phyloP scores from a whole-genome alignment of 2,329 filamentous ascomycete species.

The Sporothrix euskadiensis region DNA sequence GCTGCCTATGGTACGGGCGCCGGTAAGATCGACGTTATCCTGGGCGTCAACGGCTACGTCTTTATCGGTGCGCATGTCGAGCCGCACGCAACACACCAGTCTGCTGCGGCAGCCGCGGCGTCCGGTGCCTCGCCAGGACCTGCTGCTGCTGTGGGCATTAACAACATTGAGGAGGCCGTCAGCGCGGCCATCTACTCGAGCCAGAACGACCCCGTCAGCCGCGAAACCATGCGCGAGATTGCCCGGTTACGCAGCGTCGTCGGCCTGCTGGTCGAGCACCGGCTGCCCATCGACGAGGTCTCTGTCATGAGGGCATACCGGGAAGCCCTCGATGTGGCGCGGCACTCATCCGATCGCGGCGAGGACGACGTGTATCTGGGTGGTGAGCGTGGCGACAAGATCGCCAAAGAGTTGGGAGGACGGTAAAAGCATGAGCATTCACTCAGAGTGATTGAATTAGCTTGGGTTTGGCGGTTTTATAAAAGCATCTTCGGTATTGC shows the following conservation, averaged over 20 bases:
- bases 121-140: slow-evolving; percentile 49
- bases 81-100: slow-evolving; percentile 42
- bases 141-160: slow-evolving; percentile 57
- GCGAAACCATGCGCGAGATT: slow-evolving; percentile 82
- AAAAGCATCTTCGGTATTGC: not conserved
- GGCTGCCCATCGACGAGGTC: slow-evolving; percentile 84
- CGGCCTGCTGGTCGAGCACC: slow-evolving; percentile 76
- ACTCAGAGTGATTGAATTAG: not conserved
- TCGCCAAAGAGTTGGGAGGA: slow-evolving; percentile 47
- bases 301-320: slow-evolving; percentile 81
- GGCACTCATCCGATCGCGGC: slow-evolving; percentile 54
- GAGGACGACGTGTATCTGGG: slow-evolving; percentile 62
- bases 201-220: slow-evolving; percentile 83
- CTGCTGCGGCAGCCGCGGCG: slow-evolving; percentile 54
- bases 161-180: slow-evolving; percentile 82
- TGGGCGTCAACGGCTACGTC: slow-evolving; percentile 96
- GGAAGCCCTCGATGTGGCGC: slow-evolving; percentile 73
- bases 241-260: slow-evolving; percentile 80
- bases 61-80: slow-evolving; percentile 62
- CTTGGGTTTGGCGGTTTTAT: not conserved
- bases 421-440: not conserved
- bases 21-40: slow-evolving; percentile 75
- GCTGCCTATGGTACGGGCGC: slow-evolving; percentile 42
- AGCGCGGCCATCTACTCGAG: slow-evolving; percentile 87
- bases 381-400: slow-evolving; percentile 55